These are phyloP conservation scores for Chernovozyma sophiae-reginae DNA, from an alignment of 1,139 yeast species.

Conservation along the genomic window DNA sequence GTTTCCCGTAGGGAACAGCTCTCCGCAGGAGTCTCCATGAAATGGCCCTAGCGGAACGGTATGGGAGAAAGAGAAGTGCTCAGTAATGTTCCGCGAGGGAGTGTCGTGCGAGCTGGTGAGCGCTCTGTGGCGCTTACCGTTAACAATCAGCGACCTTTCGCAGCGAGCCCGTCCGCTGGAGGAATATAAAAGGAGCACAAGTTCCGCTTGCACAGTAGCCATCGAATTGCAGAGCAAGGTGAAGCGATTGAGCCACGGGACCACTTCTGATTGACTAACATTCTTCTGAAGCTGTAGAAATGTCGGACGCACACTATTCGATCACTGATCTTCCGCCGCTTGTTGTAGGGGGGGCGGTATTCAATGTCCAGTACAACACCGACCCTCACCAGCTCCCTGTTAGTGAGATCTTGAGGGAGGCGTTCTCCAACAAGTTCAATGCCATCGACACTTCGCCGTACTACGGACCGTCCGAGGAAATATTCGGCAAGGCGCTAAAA, in stretches of 20 bases:
- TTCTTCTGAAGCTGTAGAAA: too few relatives aligned
- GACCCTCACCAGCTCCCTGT: slow-evolving; percentile 61
- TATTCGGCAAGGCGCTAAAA: slow-evolving; percentile 65
- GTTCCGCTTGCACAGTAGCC: too few relatives aligned
- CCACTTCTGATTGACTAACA: too few relatives aligned
- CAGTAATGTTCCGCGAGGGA: not conserved
- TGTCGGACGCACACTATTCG: not conserved
- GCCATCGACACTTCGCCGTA: slow-evolving; percentile 92
- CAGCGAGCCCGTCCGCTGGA: too few relatives aligned
- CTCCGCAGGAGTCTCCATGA: too few relatives aligned
- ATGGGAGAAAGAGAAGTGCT: too few relatives aligned
- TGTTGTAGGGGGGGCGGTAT: slow-evolving; percentile 81
- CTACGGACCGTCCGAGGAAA: slow-evolving; percentile 81
- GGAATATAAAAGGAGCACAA: too few relatives aligned
- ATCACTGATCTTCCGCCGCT: slow-evolving; percentile 50
- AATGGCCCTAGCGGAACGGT: too few relatives aligned
- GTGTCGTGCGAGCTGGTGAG: not conserved
- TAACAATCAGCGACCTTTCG: too few relatives aligned
- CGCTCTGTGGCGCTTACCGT: not conserved
- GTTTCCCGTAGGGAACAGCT: too few relatives aligned
- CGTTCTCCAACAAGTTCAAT: slow-evolving; percentile 63
- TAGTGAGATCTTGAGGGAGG: slow-evolving; percentile 51
- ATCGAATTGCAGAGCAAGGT: too few relatives aligned
- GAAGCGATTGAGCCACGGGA: too few relatives aligned
- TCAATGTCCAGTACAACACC: slow-evolving; percentile 71